Evolutionary conservation across 192 early-diverging fungal species (phyloP), one percentile per base, ranked within the genome.

Genomic region (Backusella australiensis): DNA sequence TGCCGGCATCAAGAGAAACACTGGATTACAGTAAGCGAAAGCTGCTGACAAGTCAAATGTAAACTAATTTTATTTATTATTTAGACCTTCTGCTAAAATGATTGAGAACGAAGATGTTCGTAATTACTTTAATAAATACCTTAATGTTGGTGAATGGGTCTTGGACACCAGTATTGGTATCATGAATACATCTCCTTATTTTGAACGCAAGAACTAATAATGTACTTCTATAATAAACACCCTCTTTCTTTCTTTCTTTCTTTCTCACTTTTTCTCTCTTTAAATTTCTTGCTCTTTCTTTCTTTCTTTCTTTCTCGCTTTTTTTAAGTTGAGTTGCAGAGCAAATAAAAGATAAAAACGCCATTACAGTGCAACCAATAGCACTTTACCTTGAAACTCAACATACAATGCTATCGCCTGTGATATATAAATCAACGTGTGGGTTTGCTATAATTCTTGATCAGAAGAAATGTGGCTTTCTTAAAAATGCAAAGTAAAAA

Each of bases 1-100:
- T 46, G 87, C 86, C 52, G 91, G 90, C 32, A 88, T 87, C 75
- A 89, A 87, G 74, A 84, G 86, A 59, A 87, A 85, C 73, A 85
- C 86, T 42, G 89, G 86, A 69, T 76, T 86, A 34, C 74, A 78
- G 79, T 80, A 78, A 82, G 75, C 75, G n/a, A 34, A 23, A 56
- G 2, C 19, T 72, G 39, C 2, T 29, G 3, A 23, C 15, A 41
- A 67, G n/a, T n/a, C 39, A 15, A 41, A 1, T 19, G 26, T 63
- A 34, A 69, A 15, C 34, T 34, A 23, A 21, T n/a, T 34, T 49
- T 15, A 6, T 26, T 19, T 23, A 19, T 23, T 29, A 39, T 15
- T 23, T 74, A 89, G 88, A 42, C 74, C 84, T 26, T 83, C 86
- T 14, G 83, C 86, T n/a, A n/a, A 74, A n/a, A 83, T 82, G 67